These are phyloP conservation scores for Gloeopeniophorella convolvens DNA, from an alignment of 768 basidiomycete genomes.

Conservation along the genomic window DNA sequence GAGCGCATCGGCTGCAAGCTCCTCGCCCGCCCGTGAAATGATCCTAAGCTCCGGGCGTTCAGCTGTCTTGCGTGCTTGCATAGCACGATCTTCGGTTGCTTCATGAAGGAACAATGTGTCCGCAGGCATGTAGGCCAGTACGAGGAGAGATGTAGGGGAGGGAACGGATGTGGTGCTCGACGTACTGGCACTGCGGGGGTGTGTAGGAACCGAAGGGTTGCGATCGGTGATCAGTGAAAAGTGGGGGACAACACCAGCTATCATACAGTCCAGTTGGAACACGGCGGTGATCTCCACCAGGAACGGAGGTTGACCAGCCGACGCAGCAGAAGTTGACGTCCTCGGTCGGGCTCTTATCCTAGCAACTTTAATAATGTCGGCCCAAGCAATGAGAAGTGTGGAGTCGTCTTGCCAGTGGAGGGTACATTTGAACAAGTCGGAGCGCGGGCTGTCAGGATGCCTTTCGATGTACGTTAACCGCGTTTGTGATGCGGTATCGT, in stretches of 20 bases:
- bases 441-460: conserved; percentile 74
- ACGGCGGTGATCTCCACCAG: conserved; percentile 86
- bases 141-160: conserved; percentile 64
- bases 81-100: conserved; percentile 59
- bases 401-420: conserved; percentile 90
- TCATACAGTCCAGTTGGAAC: conserved; percentile 93
- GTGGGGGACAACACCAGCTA: conserved; percentile 84
- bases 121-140: conserved; percentile 82
- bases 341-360: conserved; percentile 62
- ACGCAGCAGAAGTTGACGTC: conserved; percentile 34
- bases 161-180: conserved; percentile 24
- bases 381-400: conserved; percentile 90
- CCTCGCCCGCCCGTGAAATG: conserved; percentile 83
- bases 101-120: conserved; percentile 65
- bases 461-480: conserved; percentile 85
- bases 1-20: conserved; percentile 79
- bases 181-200: conserved; percentile 18
- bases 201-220: conserved; percentile 7
- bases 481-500: conserved; percentile 71
- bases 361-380: conserved; percentile 87
- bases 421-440: conserved; percentile 91
- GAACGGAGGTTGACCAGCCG: conserved; percentile 49
- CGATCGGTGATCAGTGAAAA: conserved; percentile 32
- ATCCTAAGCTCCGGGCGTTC: conserved; percentile 94
- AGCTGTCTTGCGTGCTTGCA: conserved; percentile 76